Conservation (phyloP, 1,284 basidiomycete species). For the Trametes polyzona region DNA sequence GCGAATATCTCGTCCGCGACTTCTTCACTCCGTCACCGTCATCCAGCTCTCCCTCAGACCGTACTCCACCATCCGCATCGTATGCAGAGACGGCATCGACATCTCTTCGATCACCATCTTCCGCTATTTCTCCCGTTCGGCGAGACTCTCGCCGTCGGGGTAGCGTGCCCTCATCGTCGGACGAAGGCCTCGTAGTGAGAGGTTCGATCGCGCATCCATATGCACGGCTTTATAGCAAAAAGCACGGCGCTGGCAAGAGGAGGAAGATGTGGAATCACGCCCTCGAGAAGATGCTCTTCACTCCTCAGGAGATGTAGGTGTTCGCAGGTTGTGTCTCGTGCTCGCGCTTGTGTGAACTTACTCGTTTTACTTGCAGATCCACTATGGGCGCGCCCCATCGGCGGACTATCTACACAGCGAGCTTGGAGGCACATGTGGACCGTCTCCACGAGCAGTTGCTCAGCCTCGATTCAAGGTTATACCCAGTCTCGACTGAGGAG, state of each 20-base stretch:
- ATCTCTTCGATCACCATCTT: background rate
- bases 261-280: conserved; percentile 76
- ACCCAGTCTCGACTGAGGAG: conserved; percentile 31
- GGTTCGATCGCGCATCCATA: conserved; percentile 62
- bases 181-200: conserved; percentile 23
- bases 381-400: conserved; percentile 63
- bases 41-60: conserved; percentile 10
- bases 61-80: background rate
- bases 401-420: conserved; percentile 39
- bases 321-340: background rate
- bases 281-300: conserved; percentile 72
- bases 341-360: background rate
- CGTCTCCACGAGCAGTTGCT: conserved; percentile 35
- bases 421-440: conserved; percentile 38
- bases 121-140: conserved; percentile 5
- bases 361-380: conserved; percentile 44
- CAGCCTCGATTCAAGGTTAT: conserved; percentile 22
- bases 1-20: conserved; percentile 19
- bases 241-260: conserved; percentile 58
- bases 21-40: conserved; percentile 20
- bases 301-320: conserved; percentile 63
- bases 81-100: conserved; percentile 1
- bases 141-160: conserved; percentile 1
- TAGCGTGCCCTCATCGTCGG: conserved; percentile 8
- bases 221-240: conserved; percentile 63